Evolutionary conservation across 1,284 basidiomycete genomes (phyloP).

Genomic region (Ustilago loliicola): DNA sequence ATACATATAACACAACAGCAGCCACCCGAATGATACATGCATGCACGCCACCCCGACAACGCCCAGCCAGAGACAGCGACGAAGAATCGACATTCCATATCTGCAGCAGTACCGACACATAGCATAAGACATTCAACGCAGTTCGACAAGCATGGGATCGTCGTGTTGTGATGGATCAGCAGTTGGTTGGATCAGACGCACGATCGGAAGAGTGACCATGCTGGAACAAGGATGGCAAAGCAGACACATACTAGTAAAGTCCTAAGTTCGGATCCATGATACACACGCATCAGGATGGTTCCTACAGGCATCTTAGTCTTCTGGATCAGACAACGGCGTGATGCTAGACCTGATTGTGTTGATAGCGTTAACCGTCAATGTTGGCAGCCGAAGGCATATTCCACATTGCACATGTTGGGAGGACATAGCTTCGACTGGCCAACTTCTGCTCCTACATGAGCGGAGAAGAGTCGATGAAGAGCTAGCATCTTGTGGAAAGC

Average conservation of each 20-base stretch:
- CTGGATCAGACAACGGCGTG: too few species aligned
- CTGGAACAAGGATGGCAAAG: not conserved
- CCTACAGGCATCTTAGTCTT: too few species aligned
- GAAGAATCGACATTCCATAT: not conserved
- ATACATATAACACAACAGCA: not conserved
- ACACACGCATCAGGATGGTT: too few species aligned
- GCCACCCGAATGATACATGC: constrained; percentile 5
- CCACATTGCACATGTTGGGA: too few species aligned
- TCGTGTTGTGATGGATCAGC: not conserved
- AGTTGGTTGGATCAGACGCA: not conserved
- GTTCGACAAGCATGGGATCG: not conserved
- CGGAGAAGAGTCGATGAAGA: not conserved
- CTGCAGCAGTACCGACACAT: not conserved
- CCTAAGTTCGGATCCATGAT: not conserved
- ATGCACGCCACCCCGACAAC: constrained; percentile 2
- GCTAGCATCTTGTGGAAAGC: not conserved
- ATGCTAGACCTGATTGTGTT: not conserved
- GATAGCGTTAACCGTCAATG: not conserved
- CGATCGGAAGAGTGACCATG: not conserved
- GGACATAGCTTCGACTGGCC: not conserved
- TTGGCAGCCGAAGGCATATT: too few species aligned
- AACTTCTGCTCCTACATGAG: not conserved
- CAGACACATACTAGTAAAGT: not conserved
- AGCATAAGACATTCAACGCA: not conserved
- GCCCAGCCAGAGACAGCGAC: not conserved